Base-by-base conservation (phyloP, 1,284 basidiomycete species). In the Cystobasidium sp. region DNA sequence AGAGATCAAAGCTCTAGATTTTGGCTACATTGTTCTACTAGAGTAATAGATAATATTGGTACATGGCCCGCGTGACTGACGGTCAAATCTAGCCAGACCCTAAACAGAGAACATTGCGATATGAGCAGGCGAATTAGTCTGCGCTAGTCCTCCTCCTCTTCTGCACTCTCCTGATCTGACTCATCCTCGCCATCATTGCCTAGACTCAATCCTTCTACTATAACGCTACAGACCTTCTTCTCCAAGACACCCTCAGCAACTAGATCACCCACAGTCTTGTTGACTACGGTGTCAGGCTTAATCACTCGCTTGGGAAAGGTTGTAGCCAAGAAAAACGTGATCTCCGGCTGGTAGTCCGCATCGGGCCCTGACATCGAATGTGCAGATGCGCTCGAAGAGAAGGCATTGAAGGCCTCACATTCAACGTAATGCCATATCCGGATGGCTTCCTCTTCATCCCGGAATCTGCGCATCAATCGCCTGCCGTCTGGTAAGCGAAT, bases 361-460 rank as follows among this genome's bases (percentile, higher is more conserved):
- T 63, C 69, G 6, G 44, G 55, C 22, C 16, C 20, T 9, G 20
- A 8, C 20, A 16, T 6, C 63, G 47, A 41, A 14, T 37, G 61
- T 37, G 18, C 84, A 14, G 81, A 77, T 31, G 81, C 55, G 46
- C 44, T 82, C 81, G 43, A 80, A 0, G 87, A 85, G 0, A 86
- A 82, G 1, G 79, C 78, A 0, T 75, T 66, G 0, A 87, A 86
- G 76, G 79, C 70, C 39, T 76, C 75, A 58, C 77, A 78, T 41
- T 91, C 92, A 66, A 90, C 88, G 76, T 87, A 89, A 1, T 88
- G 87, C 79, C 91, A 93, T 1, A 93, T 84, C 18, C 85, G 83
- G 4, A 88, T 88, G 31, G 92, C 80, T 4, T 85, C 84, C 9
- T 87, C 86, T 1, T 77, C 79, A n/a, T 83, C 81, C 1, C 83